Conservation (phyloP, 768 basidiomycete genomes). For the Hypholoma fasciculare region DNA sequence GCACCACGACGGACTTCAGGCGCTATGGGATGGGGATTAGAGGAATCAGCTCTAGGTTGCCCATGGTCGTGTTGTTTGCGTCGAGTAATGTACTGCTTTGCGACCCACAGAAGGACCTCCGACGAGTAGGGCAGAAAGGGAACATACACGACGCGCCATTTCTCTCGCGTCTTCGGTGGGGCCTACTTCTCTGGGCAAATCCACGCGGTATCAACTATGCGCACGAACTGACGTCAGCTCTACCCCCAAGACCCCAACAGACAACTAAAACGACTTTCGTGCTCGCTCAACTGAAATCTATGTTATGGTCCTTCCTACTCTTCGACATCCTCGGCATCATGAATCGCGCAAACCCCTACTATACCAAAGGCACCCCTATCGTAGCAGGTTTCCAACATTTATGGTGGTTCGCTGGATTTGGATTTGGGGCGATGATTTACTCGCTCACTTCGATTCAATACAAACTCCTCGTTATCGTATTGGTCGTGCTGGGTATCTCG, state of each 20-base stretch:
- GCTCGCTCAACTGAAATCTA: slow-evolving; percentile 13
- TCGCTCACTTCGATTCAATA: not conserved
- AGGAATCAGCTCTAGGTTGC: slow-evolving; percentile 4
- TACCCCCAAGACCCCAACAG: slow-evolving; percentile 20
- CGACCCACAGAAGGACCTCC: slow-evolving; percentile 26
- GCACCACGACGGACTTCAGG: slow-evolving; percentile 10
- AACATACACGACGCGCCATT: slow-evolving; percentile 18
- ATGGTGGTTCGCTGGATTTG: slow-evolving; percentile 13
- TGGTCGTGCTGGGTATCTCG: not conserved
- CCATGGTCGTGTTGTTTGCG: slow-evolving; percentile 5
- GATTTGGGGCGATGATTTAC: slow-evolving; percentile 8
- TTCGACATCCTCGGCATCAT: slow-evolving; percentile 22
- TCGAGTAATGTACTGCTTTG: slow-evolving; percentile 22
- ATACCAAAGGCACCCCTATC: slow-evolving; percentile 6
- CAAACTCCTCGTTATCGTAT: not conserved
- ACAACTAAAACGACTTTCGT: slow-evolving; percentile 21
- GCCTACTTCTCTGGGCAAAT: slow-evolving; percentile 16
- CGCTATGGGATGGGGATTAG: slow-evolving; percentile 5
- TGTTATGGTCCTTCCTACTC: slow-evolving; percentile 12
- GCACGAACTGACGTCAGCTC: slow-evolving; percentile 19
- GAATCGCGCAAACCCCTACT: slow-evolving; percentile 18
- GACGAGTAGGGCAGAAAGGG: slow-evolving; percentile 10
- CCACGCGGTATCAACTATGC: slow-evolving; percentile 30
- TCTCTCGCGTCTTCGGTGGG: slow-evolving; percentile 23
- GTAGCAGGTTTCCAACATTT: not conserved